phyloP scores from a whole-genome alignment of 176 grass and related monocot genomes.

The Otatea glauca region DNA sequence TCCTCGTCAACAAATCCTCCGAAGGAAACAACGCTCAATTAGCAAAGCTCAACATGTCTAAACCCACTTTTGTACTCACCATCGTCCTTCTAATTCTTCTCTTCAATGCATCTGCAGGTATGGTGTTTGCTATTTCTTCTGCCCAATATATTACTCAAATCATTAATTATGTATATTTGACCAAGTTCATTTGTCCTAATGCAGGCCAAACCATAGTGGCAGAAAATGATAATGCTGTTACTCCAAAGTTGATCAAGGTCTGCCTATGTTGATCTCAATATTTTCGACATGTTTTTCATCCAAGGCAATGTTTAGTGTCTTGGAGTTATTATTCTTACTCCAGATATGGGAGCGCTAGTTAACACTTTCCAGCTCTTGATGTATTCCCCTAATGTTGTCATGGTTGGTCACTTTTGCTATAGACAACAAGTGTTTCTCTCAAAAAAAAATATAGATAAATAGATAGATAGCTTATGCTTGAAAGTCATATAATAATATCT shows the following conservation, averaged over 20 bases:
- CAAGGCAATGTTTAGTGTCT: slow-evolving; percentile 7
- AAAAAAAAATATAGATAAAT: not conserved
- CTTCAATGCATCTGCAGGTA: slow-evolving; percentile 52
- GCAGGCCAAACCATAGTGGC: slow-evolving; percentile 47
- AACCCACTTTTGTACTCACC: slow-evolving; percentile 36
- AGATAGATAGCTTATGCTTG: slow-evolving; percentile 6
- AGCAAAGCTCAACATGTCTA: slow-evolving; percentile 53
- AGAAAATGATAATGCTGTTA: slow-evolving; percentile 40
- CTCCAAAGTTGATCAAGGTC: slow-evolving; percentile 47
- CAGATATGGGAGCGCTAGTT: not conserved
- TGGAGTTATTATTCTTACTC: slow-evolving; percentile 11
- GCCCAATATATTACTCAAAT: slow-evolving; percentile 1
- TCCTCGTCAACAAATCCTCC: slow-evolving; percentile 43
- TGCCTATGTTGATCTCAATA: slow-evolving; percentile 20
- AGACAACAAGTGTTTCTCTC: not conserved
- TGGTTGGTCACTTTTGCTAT: not conserved
- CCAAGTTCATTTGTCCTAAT: slow-evolving; percentile 36
- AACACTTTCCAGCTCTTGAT: slow-evolving; percentile 28
- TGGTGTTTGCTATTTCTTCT: slow-evolving; percentile 32
- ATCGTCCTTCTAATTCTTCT: slow-evolving; percentile 60
- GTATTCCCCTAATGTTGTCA: not conserved
- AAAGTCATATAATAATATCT: slow-evolving; percentile 35
- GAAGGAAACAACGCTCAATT: slow-evolving; percentile 27
- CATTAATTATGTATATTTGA: not conserved
- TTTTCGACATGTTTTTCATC: not conserved